These are phyloP conservation scores for Colletotrichum euphorbiae DNA, from an alignment of 2,329 filamentous ascomycete species.

Conservation along the genomic window DNA sequence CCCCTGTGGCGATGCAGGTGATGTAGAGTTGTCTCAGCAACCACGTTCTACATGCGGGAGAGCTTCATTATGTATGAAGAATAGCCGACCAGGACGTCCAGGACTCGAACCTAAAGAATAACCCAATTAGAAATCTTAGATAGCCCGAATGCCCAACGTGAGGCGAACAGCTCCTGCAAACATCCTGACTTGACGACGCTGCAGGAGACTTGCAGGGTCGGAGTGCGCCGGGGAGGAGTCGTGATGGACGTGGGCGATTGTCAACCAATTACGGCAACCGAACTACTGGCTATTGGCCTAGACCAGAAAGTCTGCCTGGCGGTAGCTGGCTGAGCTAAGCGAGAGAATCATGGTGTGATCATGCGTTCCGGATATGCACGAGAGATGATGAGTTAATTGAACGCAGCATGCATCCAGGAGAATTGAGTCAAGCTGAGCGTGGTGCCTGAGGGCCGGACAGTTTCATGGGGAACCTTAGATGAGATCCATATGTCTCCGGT, in stretches of 20 bases:
- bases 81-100: neutral
- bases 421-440: too few relatives aligned
- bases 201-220: slow-evolving; percentile 27
- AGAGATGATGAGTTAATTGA: too few relatives aligned
- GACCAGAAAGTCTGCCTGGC: neutral
- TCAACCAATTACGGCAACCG: slow-evolving; percentile 24
- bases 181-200: slow-evolving; percentile 11
- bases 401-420: too few relatives aligned
- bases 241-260: slow-evolving; percentile 30
- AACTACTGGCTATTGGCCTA: slow-evolving; percentile 8
- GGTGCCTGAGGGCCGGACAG: too few relatives aligned
- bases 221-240: slow-evolving; percentile 13
- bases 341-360: too few relatives aligned
- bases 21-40: slow-evolving; percentile 2
- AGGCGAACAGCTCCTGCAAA: slow-evolving; percentile 19
- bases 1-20: neutral
- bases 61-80: slow-evolving; percentile 20
- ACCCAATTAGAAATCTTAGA: neutral
- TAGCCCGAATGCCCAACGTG: slow-evolving; percentile 19
- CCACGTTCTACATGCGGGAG: slow-evolving; percentile 6
- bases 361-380: too few relatives aligned
- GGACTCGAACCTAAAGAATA: slow-evolving; percentile 12
- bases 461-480: too few relatives aligned
- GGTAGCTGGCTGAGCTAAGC: neutral
- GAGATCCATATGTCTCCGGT: neutral